Evolutionary conservation across 441 rosid species (phyloP).

Genomic region (Arabidopsis hybrid): DNA sequence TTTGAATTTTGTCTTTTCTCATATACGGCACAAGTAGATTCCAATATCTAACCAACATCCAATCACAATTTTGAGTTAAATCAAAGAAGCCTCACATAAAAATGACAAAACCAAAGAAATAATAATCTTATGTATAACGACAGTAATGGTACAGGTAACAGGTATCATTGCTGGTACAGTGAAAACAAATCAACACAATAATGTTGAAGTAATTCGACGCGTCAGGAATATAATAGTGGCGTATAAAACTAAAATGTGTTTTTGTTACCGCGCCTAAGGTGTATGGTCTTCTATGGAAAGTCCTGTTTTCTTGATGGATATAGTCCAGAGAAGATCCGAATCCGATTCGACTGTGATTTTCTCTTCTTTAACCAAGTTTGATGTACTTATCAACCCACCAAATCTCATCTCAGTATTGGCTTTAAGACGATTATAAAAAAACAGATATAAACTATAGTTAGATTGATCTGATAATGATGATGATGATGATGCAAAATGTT

Average conservation of each 20-base stretch:
- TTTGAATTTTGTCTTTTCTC: not conserved
- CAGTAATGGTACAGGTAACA: not conserved
- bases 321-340: slow-evolving; percentile 95
- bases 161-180: not conserved
- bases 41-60: not conserved
- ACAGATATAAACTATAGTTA: not conserved
- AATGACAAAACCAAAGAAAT: not conserved
- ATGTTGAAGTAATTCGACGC: not conserved
- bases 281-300: not conserved
- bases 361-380: slow-evolving; percentile 64
- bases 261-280: not conserved
- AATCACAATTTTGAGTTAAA: slow-evolving; percentile 2
- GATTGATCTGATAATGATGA: not conserved
- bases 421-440: slow-evolving; percentile 40
- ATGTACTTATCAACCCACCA: slow-evolving; percentile 86
- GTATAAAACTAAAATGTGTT: not conserved
- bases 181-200: not conserved
- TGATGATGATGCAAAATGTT: not conserved
- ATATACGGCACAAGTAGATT: not conserved
- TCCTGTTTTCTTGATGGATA: slow-evolving; percentile 63
- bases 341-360: slow-evolving; percentile 79
- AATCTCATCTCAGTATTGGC: slow-evolving; percentile 78
- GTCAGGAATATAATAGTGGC: not conserved
- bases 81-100: not conserved
- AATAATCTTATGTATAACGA: not conserved